Conservation (phyloP, 2,329 filamentous ascomycete genomes). For the Colletotrichum siamense region DNA sequence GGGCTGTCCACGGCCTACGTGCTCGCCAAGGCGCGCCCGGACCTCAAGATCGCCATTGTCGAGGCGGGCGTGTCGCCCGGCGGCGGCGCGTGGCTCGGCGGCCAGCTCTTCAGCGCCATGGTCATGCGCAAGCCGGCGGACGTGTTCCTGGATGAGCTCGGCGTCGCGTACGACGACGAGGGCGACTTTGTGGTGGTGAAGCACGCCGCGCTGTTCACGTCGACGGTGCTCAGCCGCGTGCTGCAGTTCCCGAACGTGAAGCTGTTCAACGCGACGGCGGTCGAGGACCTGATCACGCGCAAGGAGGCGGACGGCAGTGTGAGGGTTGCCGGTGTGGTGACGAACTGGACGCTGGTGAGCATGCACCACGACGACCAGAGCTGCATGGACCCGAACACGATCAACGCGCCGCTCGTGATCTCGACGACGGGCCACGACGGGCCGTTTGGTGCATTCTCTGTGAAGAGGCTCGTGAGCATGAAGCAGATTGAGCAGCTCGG, state of each 20-base stretch:
- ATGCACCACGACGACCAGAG: constrained; percentile 89
- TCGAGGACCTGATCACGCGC: constrained; percentile 92
- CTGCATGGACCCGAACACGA: constrained; percentile 98
- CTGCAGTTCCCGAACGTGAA: constrained; percentile 89
- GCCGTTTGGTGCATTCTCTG: constrained; percentile 88
- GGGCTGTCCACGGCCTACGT: constrained; percentile 86
- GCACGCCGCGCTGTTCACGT: constrained; percentile 92
- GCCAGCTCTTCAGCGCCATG: constrained; percentile 95
- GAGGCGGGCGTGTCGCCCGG: constrained; percentile 88
- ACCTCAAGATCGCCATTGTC: constrained; percentile 90
- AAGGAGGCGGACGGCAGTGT: constrained; percentile 58
- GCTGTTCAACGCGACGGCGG: constrained; percentile 92
- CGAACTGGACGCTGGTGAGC: constrained; percentile 92
- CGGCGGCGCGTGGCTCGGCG: constrained; percentile 90
- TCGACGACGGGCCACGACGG: constrained; percentile 91
- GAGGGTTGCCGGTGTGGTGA: constrained; percentile 86
- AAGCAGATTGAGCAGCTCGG: constrained; percentile 81
- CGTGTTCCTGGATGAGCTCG: constrained; percentile 80
- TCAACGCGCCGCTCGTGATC: constrained; percentile 89
- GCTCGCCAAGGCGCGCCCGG: constrained; percentile 81
- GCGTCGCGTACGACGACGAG: constrained; percentile 80
- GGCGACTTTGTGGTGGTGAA: constrained; percentile 90
- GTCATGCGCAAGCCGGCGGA: constrained; percentile 93
- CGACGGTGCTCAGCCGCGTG: constrained; percentile 83
- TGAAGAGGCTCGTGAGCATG: constrained; percentile 92